Evolutionary conservation across 164 flowering plant species (phyloP).

Genomic region (Vitis rotundifolia): DNA sequence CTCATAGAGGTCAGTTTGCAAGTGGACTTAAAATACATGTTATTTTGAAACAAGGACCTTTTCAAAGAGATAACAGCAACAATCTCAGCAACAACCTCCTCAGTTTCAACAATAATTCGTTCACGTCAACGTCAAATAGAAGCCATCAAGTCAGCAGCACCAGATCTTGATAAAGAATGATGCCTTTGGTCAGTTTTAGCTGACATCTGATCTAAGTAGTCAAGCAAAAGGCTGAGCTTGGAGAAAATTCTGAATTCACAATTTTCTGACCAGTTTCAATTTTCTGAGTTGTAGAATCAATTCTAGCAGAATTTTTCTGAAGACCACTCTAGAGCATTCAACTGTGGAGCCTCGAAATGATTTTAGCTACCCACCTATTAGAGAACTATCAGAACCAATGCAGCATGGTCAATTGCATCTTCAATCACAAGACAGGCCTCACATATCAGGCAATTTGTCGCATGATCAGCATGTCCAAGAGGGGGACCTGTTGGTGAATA

Average conservation of each 20-base stretch:
- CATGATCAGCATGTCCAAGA: constrained; percentile 67
- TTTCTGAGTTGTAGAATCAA: too few relatives aligned
- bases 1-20: too few relatives aligned
- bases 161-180: too few relatives aligned
- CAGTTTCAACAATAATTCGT: constrained; percentile 49
- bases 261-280: constrained; percentile 55
- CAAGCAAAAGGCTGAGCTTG: constrained; percentile 58
- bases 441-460: constrained; percentile 32
- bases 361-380: constrained; percentile 41
- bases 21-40: too few relatives aligned
- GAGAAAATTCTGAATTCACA: constrained; percentile 50
- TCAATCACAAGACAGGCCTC: constrained; percentile 45
- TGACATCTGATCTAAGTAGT: constrained; percentile 43
- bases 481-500: constrained; percentile 61
- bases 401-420: constrained; percentile 55
- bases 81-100: constrained; percentile 50
- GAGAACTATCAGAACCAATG: constrained; percentile 47
- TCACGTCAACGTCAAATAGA: constrained; percentile 48
- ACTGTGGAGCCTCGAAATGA: constrained; percentile 47
- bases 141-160: constrained; percentile 52
- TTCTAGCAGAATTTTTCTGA: constrained; percentile 51
- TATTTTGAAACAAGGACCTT: too few relatives aligned
- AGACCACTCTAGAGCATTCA: constrained; percentile 38
- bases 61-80: too few relatives aligned
- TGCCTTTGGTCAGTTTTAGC: constrained; percentile 58